Conservation (phyloP, 352 stramenopile genomes). For the Pythium biforme region DNA sequence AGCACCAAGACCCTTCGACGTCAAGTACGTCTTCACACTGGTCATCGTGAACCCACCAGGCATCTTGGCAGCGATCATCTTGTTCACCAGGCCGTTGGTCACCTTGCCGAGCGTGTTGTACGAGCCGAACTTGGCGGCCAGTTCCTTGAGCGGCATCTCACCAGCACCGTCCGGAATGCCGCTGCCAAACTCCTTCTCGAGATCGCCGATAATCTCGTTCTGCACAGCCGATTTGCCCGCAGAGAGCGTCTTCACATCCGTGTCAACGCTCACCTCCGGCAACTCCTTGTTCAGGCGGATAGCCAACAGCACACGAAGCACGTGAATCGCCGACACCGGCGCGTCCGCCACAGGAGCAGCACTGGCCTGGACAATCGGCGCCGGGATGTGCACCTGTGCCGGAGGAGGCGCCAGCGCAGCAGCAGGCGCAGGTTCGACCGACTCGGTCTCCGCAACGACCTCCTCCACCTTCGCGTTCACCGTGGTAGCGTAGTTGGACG, state of each 20-base stretch:
- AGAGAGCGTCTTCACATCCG: slow-evolving; percentile 77
- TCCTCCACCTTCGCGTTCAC: slow-evolving; percentile 25
- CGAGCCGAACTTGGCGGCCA: slow-evolving; percentile 59
- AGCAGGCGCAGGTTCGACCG: slow-evolving; percentile 17
- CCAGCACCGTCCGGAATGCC: slow-evolving; percentile 65
- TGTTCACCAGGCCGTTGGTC: slow-evolving; percentile 54
- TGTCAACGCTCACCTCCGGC: slow-evolving; percentile 62
- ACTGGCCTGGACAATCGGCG: slow-evolving; percentile 26
- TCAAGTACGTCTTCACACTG: slow-evolving; percentile 72
- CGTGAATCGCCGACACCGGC: slow-evolving; percentile 60
- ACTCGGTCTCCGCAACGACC: slow-evolving; percentile 8
- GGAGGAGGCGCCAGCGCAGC: slow-evolving; percentile 29
- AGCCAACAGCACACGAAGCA: slow-evolving; percentile 74
- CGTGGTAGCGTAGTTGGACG: slow-evolving; percentile 56
- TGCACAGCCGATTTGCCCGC: slow-evolving; percentile 85
- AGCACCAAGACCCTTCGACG: slow-evolving; percentile 57
- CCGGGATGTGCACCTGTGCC: slow-evolving; percentile 25
- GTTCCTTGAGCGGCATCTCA: slow-evolving; percentile 70
- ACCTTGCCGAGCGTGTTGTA: slow-evolving; percentile 81
- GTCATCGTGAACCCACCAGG: slow-evolving; percentile 83
- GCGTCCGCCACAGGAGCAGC: slow-evolving; percentile 46
- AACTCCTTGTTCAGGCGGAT: slow-evolving; percentile 76
- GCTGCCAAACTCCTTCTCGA: slow-evolving; percentile 85
- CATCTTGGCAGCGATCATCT: slow-evolving; percentile 82
- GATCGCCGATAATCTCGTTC: slow-evolving; percentile 87